These are phyloP conservation scores for Verticillium klebahnii DNA, from an alignment of 2,329 filamentous ascomycete species.

Conservation along the genomic window DNA sequence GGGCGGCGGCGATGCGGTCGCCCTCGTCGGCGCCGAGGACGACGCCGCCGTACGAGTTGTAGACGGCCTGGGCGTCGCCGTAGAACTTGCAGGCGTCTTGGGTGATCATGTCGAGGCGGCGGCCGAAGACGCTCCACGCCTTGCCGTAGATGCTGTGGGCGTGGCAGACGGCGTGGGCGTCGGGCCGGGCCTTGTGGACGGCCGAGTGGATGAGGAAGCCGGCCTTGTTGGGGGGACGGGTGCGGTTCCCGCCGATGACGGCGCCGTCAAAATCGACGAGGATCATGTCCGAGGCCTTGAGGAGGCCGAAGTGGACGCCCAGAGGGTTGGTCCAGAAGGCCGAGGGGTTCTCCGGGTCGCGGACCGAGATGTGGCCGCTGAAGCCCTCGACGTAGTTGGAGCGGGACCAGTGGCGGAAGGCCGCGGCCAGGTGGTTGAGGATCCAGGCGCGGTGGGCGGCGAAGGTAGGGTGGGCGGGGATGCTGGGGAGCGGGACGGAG, in stretches of 20 bases:
- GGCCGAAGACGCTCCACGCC: conserved; percentile 61
- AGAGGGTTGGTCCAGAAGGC: conserved; percentile 68
- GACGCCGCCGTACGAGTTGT: conserved; percentile 48
- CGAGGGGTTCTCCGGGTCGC: conserved; percentile 56
- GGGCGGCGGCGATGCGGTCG: conserved; percentile 53
- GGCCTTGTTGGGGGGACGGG: conserved; percentile 59
- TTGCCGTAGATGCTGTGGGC: conserved; percentile 61
- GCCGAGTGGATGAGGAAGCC: conserved; percentile 67
- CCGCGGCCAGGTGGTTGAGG: conserved; percentile 59
- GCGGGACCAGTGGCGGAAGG: conserved; percentile 64
- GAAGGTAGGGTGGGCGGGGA: conserved; percentile 25
- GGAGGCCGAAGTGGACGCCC: conserved; percentile 59
- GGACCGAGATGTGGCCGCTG: conserved; percentile 61
- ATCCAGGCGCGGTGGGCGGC: conserved; percentile 41
- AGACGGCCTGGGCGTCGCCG: conserved; percentile 57
- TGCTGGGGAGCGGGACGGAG: conserved; percentile 21
- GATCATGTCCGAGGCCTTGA: conserved; percentile 65
- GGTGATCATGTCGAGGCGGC: conserved; percentile 62
- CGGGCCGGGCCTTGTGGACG: conserved; percentile 58
- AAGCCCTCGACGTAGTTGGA: conserved; percentile 66
- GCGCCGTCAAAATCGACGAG: conserved; percentile 56
- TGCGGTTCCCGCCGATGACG: conserved; percentile 58
- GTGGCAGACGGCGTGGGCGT: conserved; percentile 65
- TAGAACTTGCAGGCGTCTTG: conserved; percentile 62
- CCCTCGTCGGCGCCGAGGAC: conserved; percentile 60